These are phyloP conservation scores for Boletus sp. DNA, from an alignment of 1,284 basidiomycete species.

Conservation along the genomic window DNA sequence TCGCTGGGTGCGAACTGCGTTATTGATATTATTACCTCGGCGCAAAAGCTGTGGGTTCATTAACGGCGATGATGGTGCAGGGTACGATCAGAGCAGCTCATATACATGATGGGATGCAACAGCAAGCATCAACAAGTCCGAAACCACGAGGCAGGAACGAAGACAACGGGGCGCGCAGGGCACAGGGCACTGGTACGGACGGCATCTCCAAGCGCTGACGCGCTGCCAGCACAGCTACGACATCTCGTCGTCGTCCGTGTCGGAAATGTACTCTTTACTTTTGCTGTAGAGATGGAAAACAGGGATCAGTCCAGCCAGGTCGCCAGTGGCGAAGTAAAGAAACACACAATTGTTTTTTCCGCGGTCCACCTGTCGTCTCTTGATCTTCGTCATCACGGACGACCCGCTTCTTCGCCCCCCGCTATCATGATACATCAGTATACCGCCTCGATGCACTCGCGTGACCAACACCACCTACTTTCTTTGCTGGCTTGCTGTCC, in stretches of 20 bases:
- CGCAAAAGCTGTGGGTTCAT: no score
- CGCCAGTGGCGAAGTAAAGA: neutral
- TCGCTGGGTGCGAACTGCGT: no score
- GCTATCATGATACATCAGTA: constrained; percentile 26
- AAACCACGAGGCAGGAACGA: no score
- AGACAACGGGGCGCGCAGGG: no score
- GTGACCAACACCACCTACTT: constrained; percentile 40
- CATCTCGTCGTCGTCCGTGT: constrained; percentile 75
- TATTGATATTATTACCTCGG: no score
- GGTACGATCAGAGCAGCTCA: neutral
- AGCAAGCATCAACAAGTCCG: no score
- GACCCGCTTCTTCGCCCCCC: constrained; percentile 62
- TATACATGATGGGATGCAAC: no score
- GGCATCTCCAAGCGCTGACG: neutral
- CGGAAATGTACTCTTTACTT: constrained; percentile 74
- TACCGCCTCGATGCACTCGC: neutral
- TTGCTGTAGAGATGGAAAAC: constrained; percentile 44
- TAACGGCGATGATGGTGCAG: neutral
- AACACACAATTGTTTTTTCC: constrained; percentile 74
- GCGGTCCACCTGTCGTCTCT: constrained; percentile 45
- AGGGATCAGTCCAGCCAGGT: neutral
- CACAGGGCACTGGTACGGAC: no score
- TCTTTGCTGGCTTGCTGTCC: constrained; percentile 59
- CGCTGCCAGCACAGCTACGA: constrained; percentile 28
- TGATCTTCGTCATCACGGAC: constrained; percentile 76